Evolutionary conservation across 495 filamentous ascomycete genomes (phyloP).

Genomic region (Daldinia decipiens): DNA sequence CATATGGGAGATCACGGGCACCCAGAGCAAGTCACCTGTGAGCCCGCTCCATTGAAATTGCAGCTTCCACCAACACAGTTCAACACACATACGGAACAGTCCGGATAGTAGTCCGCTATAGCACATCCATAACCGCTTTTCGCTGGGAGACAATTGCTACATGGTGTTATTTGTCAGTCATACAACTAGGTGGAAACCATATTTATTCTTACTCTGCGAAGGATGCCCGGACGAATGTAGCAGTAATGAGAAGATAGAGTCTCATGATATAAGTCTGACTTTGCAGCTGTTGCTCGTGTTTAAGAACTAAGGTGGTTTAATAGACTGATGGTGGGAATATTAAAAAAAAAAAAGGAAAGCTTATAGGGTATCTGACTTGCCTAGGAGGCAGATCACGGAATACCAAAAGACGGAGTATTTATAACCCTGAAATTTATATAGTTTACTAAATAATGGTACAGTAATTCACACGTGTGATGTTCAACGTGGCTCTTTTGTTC

Average conservation of each 20-base stretch:
- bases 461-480: neutral
- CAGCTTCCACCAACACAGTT: constrained; percentile 8
- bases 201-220: neutral
- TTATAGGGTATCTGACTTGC: too few species aligned
- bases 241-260: neutral
- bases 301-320: too few species aligned
- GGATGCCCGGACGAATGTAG: neutral
- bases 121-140: constrained; percentile 7
- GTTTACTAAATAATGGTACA: neutral
- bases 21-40: constrained; percentile 9
- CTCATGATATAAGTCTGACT: neutral
- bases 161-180: neutral
- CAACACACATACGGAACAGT: neutral
- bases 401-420: neutral
- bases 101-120: constrained; percentile 11
- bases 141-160: neutral
- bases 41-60: constrained; percentile 6
- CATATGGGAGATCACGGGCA: neutral
- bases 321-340: too few species aligned
- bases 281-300: neutral
- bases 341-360: too few species aligned
- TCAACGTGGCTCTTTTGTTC: neutral
- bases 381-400: too few species aligned
- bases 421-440: neutral
- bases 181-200: neutral